These are phyloP conservation scores for Lotmaria passim DNA, from an alignment of 208 protist species.

Conservation along the genomic window DNA sequence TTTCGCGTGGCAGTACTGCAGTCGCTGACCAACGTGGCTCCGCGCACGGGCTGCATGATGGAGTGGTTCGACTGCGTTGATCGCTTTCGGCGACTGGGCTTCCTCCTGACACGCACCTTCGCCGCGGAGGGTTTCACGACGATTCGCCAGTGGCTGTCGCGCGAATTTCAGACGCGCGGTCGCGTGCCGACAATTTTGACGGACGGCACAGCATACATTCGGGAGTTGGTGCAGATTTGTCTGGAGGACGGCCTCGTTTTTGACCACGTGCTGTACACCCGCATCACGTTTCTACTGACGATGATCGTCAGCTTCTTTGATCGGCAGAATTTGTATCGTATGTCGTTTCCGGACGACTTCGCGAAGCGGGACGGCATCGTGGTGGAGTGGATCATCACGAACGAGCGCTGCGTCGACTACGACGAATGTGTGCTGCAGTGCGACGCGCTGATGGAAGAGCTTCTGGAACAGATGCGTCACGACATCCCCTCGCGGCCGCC, in stretches of 20 bases:
- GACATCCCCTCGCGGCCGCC: constrained; percentile 76
- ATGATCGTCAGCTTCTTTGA: constrained; percentile 92
- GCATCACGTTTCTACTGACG: constrained; percentile 87
- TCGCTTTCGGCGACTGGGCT: constrained; percentile 75
- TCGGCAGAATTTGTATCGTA: constrained; percentile 86
- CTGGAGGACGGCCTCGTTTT: constrained; percentile 83
- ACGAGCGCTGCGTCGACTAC: constrained; percentile 76
- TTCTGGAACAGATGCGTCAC: constrained; percentile 72
- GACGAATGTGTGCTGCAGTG: constrained; percentile 89
- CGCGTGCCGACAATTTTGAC: constrained; percentile 74
- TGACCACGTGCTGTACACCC: constrained; percentile 89
- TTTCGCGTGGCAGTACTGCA: constrained; percentile 82
- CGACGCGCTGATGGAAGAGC: constrained; percentile 85
- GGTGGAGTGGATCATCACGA: constrained; percentile 83
- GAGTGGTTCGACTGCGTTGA: constrained; percentile 85
- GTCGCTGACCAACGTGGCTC: constrained; percentile 61
- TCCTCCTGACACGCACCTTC: constrained; percentile 84
- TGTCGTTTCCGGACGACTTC: constrained; percentile 77
- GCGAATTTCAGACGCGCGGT: constrained; percentile 63
- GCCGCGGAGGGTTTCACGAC: constrained; percentile 79
- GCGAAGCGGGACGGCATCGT: constrained; percentile 87
- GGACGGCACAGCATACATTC: constrained; percentile 68
- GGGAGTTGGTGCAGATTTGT: constrained; percentile 78
- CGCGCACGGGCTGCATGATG: constrained; percentile 53
- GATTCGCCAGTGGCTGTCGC: constrained; percentile 73